A percentile compares a stretch with the other conserved stretches of the same genome.
Evolutionary conservation across 257 asterid species (phyloP).

Genomic region (Solanum peruvianum): DNA sequence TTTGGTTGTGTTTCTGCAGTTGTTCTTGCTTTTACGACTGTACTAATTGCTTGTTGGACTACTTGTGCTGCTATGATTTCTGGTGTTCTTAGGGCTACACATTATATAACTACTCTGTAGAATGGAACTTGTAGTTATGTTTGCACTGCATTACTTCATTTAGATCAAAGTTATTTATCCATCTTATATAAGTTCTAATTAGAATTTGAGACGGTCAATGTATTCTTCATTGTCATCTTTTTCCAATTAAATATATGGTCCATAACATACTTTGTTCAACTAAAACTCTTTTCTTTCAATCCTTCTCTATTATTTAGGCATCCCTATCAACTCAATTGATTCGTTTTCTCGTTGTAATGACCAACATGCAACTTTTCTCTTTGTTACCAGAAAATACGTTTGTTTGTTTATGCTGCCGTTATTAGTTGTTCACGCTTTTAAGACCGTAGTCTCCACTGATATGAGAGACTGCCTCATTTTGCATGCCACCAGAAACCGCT

Average conservation of each 20-base stretch:
- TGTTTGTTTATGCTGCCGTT: not conserved
- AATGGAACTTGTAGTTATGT: not conserved
- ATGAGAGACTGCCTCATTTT: not conserved
- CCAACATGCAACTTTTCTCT: no score
- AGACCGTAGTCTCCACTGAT: not conserved
- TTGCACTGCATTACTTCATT: not conserved
- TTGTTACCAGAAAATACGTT: not conserved
- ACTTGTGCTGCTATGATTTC: slow-evolving; percentile 38
- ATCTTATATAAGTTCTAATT: not conserved
- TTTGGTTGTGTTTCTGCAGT: slow-evolving; percentile 25
- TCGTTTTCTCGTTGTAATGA: not conserved
- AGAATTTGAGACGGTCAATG: not conserved
- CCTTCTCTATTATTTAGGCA: not conserved
- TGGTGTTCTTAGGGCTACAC: slow-evolving; percentile 6
- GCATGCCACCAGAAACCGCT: not conserved
- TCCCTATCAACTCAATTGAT: no score
- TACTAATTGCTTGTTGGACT: slow-evolving; percentile 32
- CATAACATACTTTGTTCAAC: not conserved
- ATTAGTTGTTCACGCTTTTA: not conserved
- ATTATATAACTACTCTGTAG: not conserved
- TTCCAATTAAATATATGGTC: not conserved
- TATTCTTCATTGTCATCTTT: not conserved
- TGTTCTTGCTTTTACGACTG: slow-evolving; percentile 63
- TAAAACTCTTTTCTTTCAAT: not conserved
- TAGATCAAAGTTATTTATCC: not conserved